Evolutionary conservation across 1,284 basidiomycete species (phyloP).

Genomic region (Naganishia albida): DNA sequence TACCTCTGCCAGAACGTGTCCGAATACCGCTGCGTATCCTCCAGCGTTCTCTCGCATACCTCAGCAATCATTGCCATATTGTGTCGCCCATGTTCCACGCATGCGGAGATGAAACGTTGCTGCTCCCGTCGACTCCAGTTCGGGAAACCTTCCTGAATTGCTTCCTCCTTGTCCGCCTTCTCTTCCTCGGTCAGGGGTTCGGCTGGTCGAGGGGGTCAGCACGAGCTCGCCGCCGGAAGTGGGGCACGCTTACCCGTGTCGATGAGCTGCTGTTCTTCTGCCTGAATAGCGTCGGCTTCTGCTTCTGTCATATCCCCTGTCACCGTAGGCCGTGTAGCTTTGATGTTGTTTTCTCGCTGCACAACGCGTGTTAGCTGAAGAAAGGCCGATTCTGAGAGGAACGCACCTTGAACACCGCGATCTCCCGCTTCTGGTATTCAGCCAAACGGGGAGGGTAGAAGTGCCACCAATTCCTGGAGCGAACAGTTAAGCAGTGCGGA

Average conservation of each 20-base stretch:
- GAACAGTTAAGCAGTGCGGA: background rate
- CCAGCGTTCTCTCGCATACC: constrained; percentile 80
- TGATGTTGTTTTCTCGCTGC: constrained; percentile 73
- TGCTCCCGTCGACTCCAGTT: constrained; percentile 92
- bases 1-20: constrained; percentile 87
- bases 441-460: constrained; percentile 86
- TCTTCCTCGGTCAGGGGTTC: constrained; percentile 87
- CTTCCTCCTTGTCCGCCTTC: constrained; percentile 71
- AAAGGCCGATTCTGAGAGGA: background rate
- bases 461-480: constrained; percentile 86
- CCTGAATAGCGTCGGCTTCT: constrained; percentile 77
- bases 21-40: constrained; percentile 79
- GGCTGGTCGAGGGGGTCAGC: constrained; percentile 56
- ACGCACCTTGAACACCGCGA: constrained; percentile 73
- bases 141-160: constrained; percentile 77
- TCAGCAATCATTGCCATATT: constrained; percentile 75
- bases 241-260: constrained; percentile 63
- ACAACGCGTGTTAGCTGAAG: constrained; percentile 39
- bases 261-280: constrained; percentile 80
- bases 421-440: constrained; percentile 84
- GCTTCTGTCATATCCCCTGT: constrained; percentile 62
- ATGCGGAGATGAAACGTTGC: constrained; percentile 81
- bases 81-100: constrained; percentile 84
- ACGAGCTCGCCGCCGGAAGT: background rate
- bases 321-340: constrained; percentile 59